Evolutionary conservation across 495 filamentous ascomycete genomes (phyloP).

Genomic region (Penicillium daleae): DNA sequence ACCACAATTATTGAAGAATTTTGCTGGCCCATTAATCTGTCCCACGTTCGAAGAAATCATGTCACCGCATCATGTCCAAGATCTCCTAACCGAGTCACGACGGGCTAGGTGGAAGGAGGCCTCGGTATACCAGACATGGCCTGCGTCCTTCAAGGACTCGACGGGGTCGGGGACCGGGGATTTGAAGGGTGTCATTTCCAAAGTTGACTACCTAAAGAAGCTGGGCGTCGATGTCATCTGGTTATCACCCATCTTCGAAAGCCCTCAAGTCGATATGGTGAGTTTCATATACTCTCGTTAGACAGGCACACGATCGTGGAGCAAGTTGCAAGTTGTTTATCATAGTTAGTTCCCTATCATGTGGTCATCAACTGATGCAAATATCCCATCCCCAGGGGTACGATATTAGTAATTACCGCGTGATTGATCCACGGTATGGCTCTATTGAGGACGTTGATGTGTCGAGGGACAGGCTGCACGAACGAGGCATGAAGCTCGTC

Average conservation of each 20-base stretch:
- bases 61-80: constrained; percentile 6
- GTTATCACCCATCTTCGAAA: constrained; percentile 51
- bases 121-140: constrained; percentile 16
- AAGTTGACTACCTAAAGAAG: constrained; percentile 54
- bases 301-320: not conserved
- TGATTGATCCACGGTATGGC: constrained; percentile 54
- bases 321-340: too few species aligned
- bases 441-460: constrained; percentile 58
- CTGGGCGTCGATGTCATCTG: constrained; percentile 62
- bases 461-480: constrained; percentile 49
- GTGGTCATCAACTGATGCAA: not conserved
- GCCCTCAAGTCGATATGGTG: constrained; percentile 45
- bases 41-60: not conserved
- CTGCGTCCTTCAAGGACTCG: constrained; percentile 53
- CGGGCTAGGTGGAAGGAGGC: constrained; percentile 8
- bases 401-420: constrained; percentile 63
- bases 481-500: constrained; percentile 59
- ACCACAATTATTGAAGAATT: not conserved
- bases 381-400: constrained; percentile 9
- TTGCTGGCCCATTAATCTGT: not conserved
- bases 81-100: not conserved
- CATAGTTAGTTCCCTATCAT: too few species aligned
- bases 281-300: not conserved
- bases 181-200: constrained; percentile 57
- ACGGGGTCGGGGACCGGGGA: constrained; percentile 63